A percentile compares a stretch with the other conserved stretches of the same genome.
Evolutionary conservation across 805 yeast genomes (phyloP).

Genomic region (Teunomyces stri): DNA sequence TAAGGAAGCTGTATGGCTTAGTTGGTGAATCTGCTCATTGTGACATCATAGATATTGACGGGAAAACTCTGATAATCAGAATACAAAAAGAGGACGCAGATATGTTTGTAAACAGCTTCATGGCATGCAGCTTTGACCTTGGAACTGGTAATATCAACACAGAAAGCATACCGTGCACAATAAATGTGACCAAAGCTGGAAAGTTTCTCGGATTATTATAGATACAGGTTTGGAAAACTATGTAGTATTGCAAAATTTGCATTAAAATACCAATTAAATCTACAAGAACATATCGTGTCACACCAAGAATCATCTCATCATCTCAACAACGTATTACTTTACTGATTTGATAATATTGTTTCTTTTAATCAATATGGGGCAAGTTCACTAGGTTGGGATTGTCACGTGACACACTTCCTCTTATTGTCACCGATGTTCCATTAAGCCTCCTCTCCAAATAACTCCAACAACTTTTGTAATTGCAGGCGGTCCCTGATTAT

Average conservation of each 20-base stretch:
- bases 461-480: neutral
- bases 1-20: constrained; percentile 15
- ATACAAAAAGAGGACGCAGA: constrained; percentile 28
- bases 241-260: no score
- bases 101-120: constrained; percentile 28
- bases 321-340: no score
- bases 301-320: no score
- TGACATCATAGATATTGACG: constrained; percentile 13
- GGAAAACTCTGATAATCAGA: constrained; percentile 19
- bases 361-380: neutral
- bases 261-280: no score
- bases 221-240: no score
- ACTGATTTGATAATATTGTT: no score
- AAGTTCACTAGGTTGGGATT: neutral
- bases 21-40: constrained; percentile 18
- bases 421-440: neutral
- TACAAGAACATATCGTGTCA: no score
- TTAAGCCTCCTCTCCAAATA: neutral
- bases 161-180: constrained; percentile 1
- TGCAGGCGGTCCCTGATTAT: constrained; percentile 4
- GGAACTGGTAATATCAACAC: constrained; percentile 8
- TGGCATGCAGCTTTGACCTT: constrained; percentile 29
- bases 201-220: constrained; percentile 18
- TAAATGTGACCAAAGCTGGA: constrained; percentile 13
- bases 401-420: neutral